Conservation (phyloP, 2,329 filamentous ascomycete genomes). For the Lecanicillium sp. region DNA sequence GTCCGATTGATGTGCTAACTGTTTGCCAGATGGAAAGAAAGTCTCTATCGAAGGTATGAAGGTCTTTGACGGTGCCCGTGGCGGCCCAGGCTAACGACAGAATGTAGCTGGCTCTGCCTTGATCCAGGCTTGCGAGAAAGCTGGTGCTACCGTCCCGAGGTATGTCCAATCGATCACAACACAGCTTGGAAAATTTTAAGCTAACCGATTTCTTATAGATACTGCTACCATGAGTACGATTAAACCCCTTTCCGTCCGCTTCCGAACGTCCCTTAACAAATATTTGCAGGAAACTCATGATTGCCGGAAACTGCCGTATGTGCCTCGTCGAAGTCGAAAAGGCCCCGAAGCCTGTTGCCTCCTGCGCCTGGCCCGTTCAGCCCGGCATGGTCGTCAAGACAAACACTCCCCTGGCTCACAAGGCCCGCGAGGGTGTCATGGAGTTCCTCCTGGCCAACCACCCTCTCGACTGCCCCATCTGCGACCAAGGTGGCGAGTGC, state of each 20-base stretch:
- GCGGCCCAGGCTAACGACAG: constrained; percentile 25
- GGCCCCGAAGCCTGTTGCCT: constrained; percentile 94
- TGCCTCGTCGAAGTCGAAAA: constrained; percentile 97
- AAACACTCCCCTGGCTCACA: constrained; percentile 90
- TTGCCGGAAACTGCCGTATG: constrained; percentile 99
- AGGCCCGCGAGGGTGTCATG: constrained; percentile 98
- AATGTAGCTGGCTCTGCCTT: constrained; percentile 82
- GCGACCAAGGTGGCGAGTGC: constrained; percentile 98
- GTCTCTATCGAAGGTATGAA: constrained; percentile 87
- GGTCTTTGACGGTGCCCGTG: constrained; percentile 9
- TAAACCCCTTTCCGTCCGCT: constrained; percentile 15
- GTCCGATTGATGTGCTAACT: constrained; percentile 21
- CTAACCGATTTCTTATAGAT: constrained; percentile 48
- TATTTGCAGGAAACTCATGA: constrained; percentile 77
- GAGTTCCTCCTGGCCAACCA: constrained; percentile 97
- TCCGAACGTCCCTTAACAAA: constrained; percentile 32
- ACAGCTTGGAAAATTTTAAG: constrained; percentile 4
- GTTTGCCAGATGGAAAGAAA: constrained; percentile 79
- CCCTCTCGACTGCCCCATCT: constrained; percentile 92
- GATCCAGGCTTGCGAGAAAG: constrained; percentile 99
- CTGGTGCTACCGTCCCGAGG: constrained; percentile 82
- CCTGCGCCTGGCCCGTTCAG: constrained; percentile 97
- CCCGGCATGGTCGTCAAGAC: constrained; percentile 99
- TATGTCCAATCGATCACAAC: constrained; percentile 29
- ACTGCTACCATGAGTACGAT: constrained; percentile 94